These are phyloP conservation scores for Penicillium sp. DNA, from an alignment of 2,329 filamentous ascomycete genomes.

Conservation along the genomic window DNA sequence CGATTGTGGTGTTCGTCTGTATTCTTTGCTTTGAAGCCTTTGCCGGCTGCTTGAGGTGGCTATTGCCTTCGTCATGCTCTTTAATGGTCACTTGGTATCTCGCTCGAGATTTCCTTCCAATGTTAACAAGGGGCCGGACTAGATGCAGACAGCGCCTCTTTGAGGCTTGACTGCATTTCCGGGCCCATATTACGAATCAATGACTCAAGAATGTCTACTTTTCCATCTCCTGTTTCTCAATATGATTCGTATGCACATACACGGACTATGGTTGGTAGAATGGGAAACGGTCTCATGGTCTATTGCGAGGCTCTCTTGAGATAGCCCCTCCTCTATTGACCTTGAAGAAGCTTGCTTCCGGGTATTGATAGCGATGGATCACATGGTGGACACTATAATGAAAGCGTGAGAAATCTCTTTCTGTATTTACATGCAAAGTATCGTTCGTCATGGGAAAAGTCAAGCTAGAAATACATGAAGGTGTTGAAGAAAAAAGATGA, in stretches of 20 bases:
- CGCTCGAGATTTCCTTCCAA: not conserved
- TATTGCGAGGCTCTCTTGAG: too few relatives aligned
- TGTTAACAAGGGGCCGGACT: not conserved
- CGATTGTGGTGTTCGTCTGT: constrained; percentile 1
- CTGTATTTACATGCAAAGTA: constrained; percentile 23
- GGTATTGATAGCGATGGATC: not conserved
- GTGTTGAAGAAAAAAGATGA: constrained; percentile 5
- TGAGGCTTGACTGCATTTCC: not conserved
- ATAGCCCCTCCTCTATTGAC: too few relatives aligned
- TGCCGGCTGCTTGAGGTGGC: not conserved
- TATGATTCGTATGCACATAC: not conserved
- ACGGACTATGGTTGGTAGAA: too few relatives aligned
- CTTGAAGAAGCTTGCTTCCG: too few relatives aligned
- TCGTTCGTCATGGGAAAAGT: constrained; percentile 12
- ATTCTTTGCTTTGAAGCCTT: not conserved
- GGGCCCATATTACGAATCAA: constrained; percentile 7
- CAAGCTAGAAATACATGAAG: constrained; percentile 26
- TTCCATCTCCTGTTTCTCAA: not conserved
- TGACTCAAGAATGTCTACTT: constrained; percentile 1
- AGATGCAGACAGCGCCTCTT: not conserved
- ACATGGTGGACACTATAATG: not conserved
- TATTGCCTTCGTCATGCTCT: not conserved
- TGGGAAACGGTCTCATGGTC: too few relatives aligned
- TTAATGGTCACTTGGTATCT: not conserved
- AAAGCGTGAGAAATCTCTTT: constrained; percentile 5